Percentiles rank a stretch among this genome's conserved stretches.
Conservation (phyloP, 108 stramenopile genomes). For the Mayamaea pseudoterrestris region DNA sequence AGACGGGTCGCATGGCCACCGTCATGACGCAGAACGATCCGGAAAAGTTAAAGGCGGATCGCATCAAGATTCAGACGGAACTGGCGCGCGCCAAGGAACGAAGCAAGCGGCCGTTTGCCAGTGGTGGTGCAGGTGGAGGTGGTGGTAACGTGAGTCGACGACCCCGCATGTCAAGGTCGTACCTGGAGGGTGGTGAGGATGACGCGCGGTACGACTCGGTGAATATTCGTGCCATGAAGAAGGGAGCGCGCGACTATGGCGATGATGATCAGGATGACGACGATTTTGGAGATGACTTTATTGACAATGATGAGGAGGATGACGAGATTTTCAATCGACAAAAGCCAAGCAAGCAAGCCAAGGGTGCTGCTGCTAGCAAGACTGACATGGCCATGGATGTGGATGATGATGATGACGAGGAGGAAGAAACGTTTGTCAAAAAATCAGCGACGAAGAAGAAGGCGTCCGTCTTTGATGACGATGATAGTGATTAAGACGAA, state of each 20-base stretch:
- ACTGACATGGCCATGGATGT: slow-evolving; percentile 23
- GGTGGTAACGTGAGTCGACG: slow-evolving; percentile 15
- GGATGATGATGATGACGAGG: slow-evolving; percentile 31
- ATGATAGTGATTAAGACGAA: slow-evolving; percentile 31
- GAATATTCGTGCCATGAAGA: slow-evolving; percentile 49
- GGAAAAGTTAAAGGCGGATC: slow-evolving; percentile 58
- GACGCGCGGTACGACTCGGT: slow-evolving; percentile 61
- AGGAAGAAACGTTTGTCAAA: slow-evolving; percentile 14
- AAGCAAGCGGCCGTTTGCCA: slow-evolving; percentile 16
- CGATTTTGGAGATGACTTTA: slow-evolving; percentile 54
- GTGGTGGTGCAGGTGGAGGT: slow-evolving; percentile 1
- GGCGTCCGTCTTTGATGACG: slow-evolving; percentile 31
- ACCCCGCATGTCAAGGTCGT: slow-evolving; percentile 56
- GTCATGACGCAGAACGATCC: slow-evolving; percentile 74
- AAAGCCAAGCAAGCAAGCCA: slow-evolving; percentile 16
- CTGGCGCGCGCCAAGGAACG: slow-evolving; percentile 18
- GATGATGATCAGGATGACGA: slow-evolving; percentile 47
- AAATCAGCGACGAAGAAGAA: slow-evolving; percentile 13
- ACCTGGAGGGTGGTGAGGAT: slow-evolving; percentile 59
- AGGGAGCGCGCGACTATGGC: slow-evolving; percentile 23
- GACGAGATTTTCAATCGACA: slow-evolving; percentile 29
- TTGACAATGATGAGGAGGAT: slow-evolving; percentile 51
- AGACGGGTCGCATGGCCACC: slow-evolving; percentile 61
- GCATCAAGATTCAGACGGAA: slow-evolving; percentile 61
- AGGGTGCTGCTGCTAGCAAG: slow-evolving; percentile 14